A percentile compares a stretch with the other conserved stretches of the same genome.
Evolutionary conservation across 768 basidiomycete species (phyloP).

Genomic region (Tulasnella sp.): DNA sequence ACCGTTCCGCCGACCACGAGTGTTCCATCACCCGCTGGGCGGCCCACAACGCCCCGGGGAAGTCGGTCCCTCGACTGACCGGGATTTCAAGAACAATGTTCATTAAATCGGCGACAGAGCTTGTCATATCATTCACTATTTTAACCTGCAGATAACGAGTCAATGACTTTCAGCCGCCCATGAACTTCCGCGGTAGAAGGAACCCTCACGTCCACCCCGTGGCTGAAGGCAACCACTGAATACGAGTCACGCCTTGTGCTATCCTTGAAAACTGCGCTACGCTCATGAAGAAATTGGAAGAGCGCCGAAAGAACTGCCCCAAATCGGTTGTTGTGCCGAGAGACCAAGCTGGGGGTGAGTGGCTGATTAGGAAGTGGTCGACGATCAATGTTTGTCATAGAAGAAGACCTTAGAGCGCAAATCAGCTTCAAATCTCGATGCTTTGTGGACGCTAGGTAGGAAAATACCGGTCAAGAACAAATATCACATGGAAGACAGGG

Average conservation of each 20-base stretch:
- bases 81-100: too few species aligned
- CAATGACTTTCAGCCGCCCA: too few species aligned
- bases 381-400: conserved; percentile 45
- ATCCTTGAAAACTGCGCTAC: conserved; percentile 34
- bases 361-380: conserved; percentile 47
- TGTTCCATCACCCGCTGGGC: conserved; percentile 43
- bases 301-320: conserved; percentile 58
- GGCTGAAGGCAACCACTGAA: conserved; percentile 50
- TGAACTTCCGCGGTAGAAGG: too few species aligned
- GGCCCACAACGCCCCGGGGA: conserved; percentile 39
- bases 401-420: too few species aligned
- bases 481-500: neutral
- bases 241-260: conserved; percentile 49
- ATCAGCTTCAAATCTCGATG: too few species aligned
- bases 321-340: conserved; percentile 45
- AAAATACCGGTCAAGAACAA: conserved; percentile 50
- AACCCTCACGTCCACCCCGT: conserved; percentile 8
- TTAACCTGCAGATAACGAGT: conserved; percentile 25
- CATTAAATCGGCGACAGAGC: too few species aligned
- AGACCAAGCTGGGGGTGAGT: conserved; percentile 39
- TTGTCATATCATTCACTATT: conserved; percentile 46
- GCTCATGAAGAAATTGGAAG: conserved; percentile 52
- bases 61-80: conserved; percentile 51
- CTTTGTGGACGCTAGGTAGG: too few species aligned
- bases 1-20: conserved; percentile 53